These are phyloP conservation scores for Rhodosporidiobolus sp. DNA, from an alignment of 768 basidiomycete species.

Conservation along the genomic window DNA sequence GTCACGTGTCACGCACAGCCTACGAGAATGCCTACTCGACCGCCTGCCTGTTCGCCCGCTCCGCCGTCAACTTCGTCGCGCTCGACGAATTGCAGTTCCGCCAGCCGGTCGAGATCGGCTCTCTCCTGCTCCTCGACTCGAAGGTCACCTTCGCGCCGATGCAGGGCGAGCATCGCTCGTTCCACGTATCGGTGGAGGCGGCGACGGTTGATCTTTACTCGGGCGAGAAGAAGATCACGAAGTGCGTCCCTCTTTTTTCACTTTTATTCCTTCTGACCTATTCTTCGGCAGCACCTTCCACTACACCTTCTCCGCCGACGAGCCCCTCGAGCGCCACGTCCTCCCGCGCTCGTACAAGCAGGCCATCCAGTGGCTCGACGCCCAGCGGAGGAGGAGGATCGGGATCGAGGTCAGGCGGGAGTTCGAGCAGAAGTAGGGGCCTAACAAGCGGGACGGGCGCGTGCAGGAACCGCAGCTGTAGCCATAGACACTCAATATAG, in stretches of 20 bases:
- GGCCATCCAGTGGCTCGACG: constrained; percentile 38
- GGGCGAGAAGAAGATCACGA: constrained; percentile 36
- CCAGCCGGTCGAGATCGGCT: constrained; percentile 42
- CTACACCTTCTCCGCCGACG: constrained; percentile 36
- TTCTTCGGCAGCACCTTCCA: constrained; percentile 43
- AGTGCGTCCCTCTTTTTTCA: too few relatives aligned
- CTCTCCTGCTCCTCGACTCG: constrained; percentile 38
- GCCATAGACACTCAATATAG: constrained; percentile 2
- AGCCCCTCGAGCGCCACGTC: constrained; percentile 36
- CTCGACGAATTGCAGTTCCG: constrained; percentile 43
- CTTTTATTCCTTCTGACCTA: too few relatives aligned
- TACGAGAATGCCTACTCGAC: constrained; percentile 43
- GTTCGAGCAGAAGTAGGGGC: not conserved
- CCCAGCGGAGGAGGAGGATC: constrained; percentile 19
- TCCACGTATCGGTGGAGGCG: constrained; percentile 43
- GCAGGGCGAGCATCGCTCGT: constrained; percentile 30
- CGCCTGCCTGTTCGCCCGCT: constrained; percentile 38
- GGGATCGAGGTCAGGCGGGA: constrained; percentile 27
- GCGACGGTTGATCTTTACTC: constrained; percentile 36
- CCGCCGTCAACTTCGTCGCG: constrained; percentile 40
- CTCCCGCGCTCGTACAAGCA: constrained; percentile 35
- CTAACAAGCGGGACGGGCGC: too few relatives aligned
- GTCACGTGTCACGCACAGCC: not conserved
- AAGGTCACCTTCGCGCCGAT: constrained; percentile 42
- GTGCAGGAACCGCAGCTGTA: not conserved